Conservation (phyloP, 2,329 filamentous ascomycete genomes). For the Apiospora hydei region DNA sequence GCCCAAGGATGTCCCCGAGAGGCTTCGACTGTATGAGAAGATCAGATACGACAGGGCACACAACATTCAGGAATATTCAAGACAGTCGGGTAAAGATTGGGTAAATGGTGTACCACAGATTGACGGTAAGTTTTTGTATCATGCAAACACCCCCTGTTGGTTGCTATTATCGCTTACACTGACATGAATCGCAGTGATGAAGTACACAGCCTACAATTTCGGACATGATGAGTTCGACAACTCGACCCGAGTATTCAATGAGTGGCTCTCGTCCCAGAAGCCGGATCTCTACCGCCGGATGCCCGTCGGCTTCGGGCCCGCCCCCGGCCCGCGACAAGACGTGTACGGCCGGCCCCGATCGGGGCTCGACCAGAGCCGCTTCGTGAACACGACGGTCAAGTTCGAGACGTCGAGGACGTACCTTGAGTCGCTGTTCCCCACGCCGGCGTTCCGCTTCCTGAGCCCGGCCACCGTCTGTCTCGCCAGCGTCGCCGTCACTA, state of each 20-base stretch:
- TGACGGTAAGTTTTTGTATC: slow-evolving; percentile 47
- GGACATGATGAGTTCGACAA: slow-evolving; percentile 66
- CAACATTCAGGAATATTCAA: slow-evolving; percentile 63
- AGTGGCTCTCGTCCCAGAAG: slow-evolving; percentile 53
- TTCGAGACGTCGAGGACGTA: slow-evolving; percentile 59
- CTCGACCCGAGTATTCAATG: slow-evolving; percentile 56
- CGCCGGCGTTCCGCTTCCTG: slow-evolving; percentile 49
- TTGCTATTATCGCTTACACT: not conserved
- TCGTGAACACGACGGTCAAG: slow-evolving; percentile 54
- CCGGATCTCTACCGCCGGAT: slow-evolving; percentile 50
- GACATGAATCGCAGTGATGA: slow-evolving; percentile 40
- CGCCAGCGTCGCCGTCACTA: slow-evolving; percentile 51
- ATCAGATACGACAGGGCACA: slow-evolving; percentile 65
- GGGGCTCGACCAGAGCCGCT: slow-evolving; percentile 42
- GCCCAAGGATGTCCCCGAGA: slow-evolving; percentile 55
- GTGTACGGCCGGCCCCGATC: slow-evolving; percentile 33
- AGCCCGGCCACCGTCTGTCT: slow-evolving; percentile 51
- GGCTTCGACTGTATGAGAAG: slow-evolving; percentile 65
- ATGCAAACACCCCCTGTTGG: not conserved
- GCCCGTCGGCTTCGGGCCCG: slow-evolving; percentile 54
- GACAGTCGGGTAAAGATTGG: slow-evolving; percentile 58
- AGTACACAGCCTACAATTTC: slow-evolving; percentile 59
- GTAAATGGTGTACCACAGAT: slow-evolving; percentile 43
- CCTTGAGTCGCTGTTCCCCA: slow-evolving; percentile 56
- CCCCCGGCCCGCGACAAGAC: slow-evolving; percentile 52